Conservation (phyloP, 2,329 filamentous ascomycete species). For the Amylocarpus encephaloides region DNA sequence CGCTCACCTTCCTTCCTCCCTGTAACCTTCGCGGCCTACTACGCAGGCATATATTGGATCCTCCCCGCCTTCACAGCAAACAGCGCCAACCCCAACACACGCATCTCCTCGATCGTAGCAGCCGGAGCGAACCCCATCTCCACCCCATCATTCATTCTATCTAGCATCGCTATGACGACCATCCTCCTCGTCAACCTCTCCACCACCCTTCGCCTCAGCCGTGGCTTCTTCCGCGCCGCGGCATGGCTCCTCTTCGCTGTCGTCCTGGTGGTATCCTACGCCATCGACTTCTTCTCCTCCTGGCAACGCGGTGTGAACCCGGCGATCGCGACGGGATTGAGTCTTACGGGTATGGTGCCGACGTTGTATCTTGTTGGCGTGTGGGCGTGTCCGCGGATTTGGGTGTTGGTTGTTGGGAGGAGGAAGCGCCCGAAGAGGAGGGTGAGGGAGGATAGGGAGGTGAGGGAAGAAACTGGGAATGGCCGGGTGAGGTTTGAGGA, state of each 20-base stretch:
- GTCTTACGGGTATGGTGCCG: slow-evolving; percentile 2
- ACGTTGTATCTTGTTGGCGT: slow-evolving; percentile 1
- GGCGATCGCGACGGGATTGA: background rate
- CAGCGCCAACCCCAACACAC: background rate
- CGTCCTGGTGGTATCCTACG: background rate
- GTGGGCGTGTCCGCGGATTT: background rate
- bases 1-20: background rate
- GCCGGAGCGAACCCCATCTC: slow-evolving; percentile 4
- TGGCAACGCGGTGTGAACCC: background rate
- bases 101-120: background rate
- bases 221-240: background rate
- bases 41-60: slow-evolving; percentile 1
- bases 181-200: background rate
- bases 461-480: background rate
- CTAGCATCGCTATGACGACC: background rate
- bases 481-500: background rate
- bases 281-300: background rate
- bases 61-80: background rate
- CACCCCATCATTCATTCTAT: slow-evolving; percentile 4
- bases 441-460: background rate
- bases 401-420: background rate
- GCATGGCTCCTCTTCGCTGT: slow-evolving; percentile 1
- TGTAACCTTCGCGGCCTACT: slow-evolving; percentile 1
- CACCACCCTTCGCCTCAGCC: background rate
- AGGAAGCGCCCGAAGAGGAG: background rate